Base-by-base conservation (phyloP, 2,329 filamentous ascomycete species). In the Huntiella savannae region DNA sequence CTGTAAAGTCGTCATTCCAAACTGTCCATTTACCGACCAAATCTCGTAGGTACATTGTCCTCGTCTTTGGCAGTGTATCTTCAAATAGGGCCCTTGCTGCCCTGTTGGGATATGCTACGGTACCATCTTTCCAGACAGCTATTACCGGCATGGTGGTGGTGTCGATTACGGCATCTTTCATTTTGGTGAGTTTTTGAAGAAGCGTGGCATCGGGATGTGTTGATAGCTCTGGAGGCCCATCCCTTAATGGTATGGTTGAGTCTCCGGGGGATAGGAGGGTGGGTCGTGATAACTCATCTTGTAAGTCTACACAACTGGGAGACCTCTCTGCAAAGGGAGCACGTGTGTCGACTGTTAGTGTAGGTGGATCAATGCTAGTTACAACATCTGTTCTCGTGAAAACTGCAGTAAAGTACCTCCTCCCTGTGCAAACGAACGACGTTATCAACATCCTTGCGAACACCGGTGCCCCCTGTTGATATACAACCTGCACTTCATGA, bases 61-160 rank as follows among this genome's bases (percentile, higher is more conserved):
- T 15, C n/a, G 54, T 32, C 15, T 48, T 37, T 33, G 66, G 63
- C 3, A 61, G 59, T 11, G 63, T 58, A 7, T 61, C 58, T 17
- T 62, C 56, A 49, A 76, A 66, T n/a, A 79, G 58, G 3, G 62
- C 58, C 10, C 70, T 63, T 10, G 72, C 72, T 3, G 79, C 79
- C 53, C 71, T 73, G 55, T 88, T 88, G 3, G 81, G 77, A 38
- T 85, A 76, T 0, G 74, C 77, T 40, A 85, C 75, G 41, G 73
- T 79, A 45, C 79, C 75, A 52, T 88, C 82, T 55, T 78, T 80
- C 82, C 82, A 87, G 75, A 86, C 82, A 17, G 79, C 78, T 39
- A 86, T 64, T 16, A 84, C 78, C 0, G 82, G 82, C 56, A 83
- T 76, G 50, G 75, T 71, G 19, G 82, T 82, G 35, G 76, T 82